Evolutionary conservation across 768 basidiomycete species (phyloP), one percentile per base, ranked within the genome.

Genomic region (Floccularia luteovirens): DNA sequence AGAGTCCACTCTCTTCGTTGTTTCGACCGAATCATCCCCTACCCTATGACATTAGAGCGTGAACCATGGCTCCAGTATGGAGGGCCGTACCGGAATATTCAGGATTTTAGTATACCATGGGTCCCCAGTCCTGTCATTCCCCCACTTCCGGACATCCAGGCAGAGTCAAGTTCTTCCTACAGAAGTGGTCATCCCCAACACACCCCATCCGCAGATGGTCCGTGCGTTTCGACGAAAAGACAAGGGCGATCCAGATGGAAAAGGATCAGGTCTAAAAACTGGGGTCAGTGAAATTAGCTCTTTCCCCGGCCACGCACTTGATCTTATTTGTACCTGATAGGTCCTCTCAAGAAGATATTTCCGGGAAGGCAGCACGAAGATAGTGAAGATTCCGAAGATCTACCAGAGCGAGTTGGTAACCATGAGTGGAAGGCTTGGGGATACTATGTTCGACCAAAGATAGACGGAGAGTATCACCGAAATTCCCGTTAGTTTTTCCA

Each of bases 391-490:
- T 23, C 8, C n/a, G 13, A 25, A 30, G 13, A 6, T 13, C 27
- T 24, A n/a, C 27, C 38, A 30, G 24, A 25, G 8, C 8, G 8
- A 13, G 38, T 30, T 11, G n/a, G 7, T 19, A 45, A 48, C 0
- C 47, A 56, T 24, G 75, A 74, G 27, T 79, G 74, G 74, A 71
- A 73, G 47, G 66, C 67, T 27, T 77, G 70, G 51, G 76, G 70
- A 1, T 69, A 73, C 39, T 77, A 69, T 60, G 71, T 76, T 4
- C 64, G 66, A 24, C 77, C 76, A 8, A 48, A 46, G 13, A 44
- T 74, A 6, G 64, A 66, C 32, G 55, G 55, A 23, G 56, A 70
- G 3, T 45, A 55, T 17, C 66, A 69, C 5, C 48, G 52, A 38
- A 75, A 76, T 50, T 55, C 64, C 16, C 64, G 73, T 64, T 57